phyloP scores from a whole-genome alignment of 2,329 filamentous ascomycete genomes.

The Pseudogymnoascus sp. region DNA sequence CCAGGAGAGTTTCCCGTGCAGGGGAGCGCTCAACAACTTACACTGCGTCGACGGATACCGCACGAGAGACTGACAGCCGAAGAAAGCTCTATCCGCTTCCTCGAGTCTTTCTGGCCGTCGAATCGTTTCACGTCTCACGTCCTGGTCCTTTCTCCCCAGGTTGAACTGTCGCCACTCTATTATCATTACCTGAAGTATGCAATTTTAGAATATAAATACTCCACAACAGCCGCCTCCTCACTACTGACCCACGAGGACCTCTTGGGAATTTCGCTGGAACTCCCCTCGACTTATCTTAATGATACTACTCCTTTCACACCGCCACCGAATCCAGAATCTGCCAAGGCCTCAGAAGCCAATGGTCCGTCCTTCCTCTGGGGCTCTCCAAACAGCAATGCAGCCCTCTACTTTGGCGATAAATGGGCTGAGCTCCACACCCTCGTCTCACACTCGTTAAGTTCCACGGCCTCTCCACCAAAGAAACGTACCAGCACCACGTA shows the following conservation, averaged over 20 bases:
- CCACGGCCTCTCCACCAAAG: slow-evolving; percentile 32
- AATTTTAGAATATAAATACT: slow-evolving; percentile 71
- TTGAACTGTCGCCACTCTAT: slow-evolving; percentile 71
- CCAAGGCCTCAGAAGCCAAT: slow-evolving; percentile 22
- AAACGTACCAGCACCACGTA: slow-evolving; percentile 60
- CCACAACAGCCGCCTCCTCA: slow-evolving; percentile 35
- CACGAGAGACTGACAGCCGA: slow-evolving; percentile 52
- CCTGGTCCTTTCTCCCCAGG: slow-evolving; percentile 74
- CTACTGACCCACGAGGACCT: slow-evolving; percentile 46
- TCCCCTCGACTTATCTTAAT: slow-evolving; percentile 57
- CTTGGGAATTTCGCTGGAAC: slow-evolving; percentile 71
- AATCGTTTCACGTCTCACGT: slow-evolving; percentile 60
- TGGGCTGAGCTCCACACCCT: slow-evolving; percentile 84
- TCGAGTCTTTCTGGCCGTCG: slow-evolving; percentile 82
- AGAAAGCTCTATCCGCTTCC: slow-evolving; percentile 64
- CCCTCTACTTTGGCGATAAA: slow-evolving; percentile 73
- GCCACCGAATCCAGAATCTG: slow-evolving; percentile 29
- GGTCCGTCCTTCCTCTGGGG: slow-evolving; percentile 67
- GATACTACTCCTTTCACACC: slow-evolving; percentile 47
- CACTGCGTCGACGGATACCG: slow-evolving; percentile 66
- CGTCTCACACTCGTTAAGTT: slow-evolving; percentile 39
- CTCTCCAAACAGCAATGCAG: slow-evolving; percentile 72
- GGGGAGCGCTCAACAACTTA: slow-evolving; percentile 47
- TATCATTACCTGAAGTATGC: slow-evolving; percentile 79
- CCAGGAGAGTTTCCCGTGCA: slow-evolving; percentile 31